Percentiles rank a stretch among this genome's conserved stretches.
These are phyloP conservation scores for Chaetomiaceae sp. DNA, from an alignment of 2,329 filamentous ascomycete species.

Conservation along the genomic window DNA sequence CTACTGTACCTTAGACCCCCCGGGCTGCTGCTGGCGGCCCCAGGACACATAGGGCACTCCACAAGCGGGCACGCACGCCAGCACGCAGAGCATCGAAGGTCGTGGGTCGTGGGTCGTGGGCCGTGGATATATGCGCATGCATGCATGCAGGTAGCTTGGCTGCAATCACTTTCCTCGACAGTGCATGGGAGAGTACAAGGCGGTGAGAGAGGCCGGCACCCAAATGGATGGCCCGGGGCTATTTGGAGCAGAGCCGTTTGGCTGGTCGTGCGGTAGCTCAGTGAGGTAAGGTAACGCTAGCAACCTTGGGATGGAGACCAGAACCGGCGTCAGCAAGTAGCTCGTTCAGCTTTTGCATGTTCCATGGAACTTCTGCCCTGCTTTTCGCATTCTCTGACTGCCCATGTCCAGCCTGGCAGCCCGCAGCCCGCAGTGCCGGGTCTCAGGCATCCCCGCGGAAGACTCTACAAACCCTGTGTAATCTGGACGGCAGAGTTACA, in stretches of 20 bases:
- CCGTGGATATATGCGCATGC: conserved; percentile 16
- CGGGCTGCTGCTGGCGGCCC: too few relatives aligned
- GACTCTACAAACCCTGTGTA: not conserved
- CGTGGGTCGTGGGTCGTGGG: too few relatives aligned
- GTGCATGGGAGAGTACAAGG: conserved; percentile 11
- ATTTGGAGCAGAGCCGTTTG: conserved; percentile 15
- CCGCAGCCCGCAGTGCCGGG: conserved; percentile 5
- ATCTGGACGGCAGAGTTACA: too few relatives aligned
- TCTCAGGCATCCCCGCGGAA: not conserved
- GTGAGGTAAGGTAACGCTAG: conserved; percentile 9
- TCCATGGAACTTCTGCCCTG: conserved; percentile 1
- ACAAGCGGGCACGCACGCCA: conserved; percentile 4
- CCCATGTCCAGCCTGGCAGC: conserved; percentile 6
- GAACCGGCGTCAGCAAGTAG: conserved; percentile 10
- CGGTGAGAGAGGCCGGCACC: conserved; percentile 13
- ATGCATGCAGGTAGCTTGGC: conserved; percentile 22
- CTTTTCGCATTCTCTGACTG: too few relatives aligned
- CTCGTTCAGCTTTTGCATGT: not conserved
- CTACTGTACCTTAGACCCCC: too few relatives aligned
- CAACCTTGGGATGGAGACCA: not conserved
- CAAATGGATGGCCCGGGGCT: conserved; percentile 11
- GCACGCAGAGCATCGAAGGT: conserved; percentile 11
- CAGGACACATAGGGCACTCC: not conserved
- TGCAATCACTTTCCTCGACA: conserved; percentile 15
- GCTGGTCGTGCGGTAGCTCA: not conserved